A percentile compares a stretch with the other conserved stretches of the same genome.
Evolutionary conservation across 2,329 filamentous ascomycete species (phyloP).

Genomic region (Diplocarpon rosae): DNA sequence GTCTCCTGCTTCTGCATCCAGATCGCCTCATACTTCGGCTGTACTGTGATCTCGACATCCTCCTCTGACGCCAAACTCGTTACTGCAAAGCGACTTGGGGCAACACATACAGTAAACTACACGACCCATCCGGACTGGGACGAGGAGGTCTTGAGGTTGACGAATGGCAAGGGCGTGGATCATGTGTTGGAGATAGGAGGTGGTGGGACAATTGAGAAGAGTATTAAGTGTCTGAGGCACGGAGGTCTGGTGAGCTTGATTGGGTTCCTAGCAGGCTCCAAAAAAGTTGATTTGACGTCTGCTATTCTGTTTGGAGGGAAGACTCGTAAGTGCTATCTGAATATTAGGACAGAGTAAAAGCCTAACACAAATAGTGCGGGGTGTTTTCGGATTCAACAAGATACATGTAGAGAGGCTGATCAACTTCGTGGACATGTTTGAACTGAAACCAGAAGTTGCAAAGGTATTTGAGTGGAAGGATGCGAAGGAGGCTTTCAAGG

Average conservation of each 20-base stretch:
- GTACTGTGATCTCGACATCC: neutral
- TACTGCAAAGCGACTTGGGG: neutral
- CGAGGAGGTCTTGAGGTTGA: slow-evolving; percentile 34
- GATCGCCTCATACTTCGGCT: neutral
- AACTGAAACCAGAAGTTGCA: neutral
- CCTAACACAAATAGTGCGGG: neutral
- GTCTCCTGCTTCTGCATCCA: slow-evolving; percentile 16
- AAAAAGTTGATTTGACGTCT: neutral
- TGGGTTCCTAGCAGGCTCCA: neutral
- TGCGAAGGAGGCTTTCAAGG: neutral
- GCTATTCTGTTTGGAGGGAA: slow-evolving; percentile 3
- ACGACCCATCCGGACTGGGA: slow-evolving; percentile 38
- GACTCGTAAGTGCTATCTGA: neutral
- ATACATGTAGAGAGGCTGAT: neutral
- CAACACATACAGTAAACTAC: slow-evolving; percentile 1
- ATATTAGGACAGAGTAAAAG: neutral
- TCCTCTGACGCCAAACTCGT: slow-evolving; percentile 1
- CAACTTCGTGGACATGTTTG: slow-evolving; percentile 1
- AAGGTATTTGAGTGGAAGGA: slow-evolving; percentile 2
- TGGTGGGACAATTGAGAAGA: neutral
- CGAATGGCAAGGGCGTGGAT: slow-evolving; percentile 36
- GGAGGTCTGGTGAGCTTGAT: slow-evolving; percentile 3
- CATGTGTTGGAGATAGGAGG: slow-evolving; percentile 43
- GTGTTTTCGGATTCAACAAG: slow-evolving; percentile 1
- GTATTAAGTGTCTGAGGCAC: neutral